Base-by-base conservation (phyloP, 2,329 filamentous ascomycete genomes). In the Fusarium poae region DNA sequence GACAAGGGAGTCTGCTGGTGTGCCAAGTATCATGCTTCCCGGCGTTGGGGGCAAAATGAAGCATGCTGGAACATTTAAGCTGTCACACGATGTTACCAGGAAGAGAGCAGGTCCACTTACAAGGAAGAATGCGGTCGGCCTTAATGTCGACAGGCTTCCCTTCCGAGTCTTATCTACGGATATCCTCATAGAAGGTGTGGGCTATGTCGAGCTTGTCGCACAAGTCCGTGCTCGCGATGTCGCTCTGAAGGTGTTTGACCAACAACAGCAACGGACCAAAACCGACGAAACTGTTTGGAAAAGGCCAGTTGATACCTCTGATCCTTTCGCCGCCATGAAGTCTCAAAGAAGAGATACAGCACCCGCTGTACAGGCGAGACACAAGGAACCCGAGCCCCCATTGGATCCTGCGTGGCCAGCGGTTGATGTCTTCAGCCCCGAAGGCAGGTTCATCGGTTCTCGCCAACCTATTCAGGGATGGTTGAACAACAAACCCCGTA, bases 161-260 rank as follows among this genome's bases (percentile, higher is more conserved):
- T 99, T 94, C 79, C 86, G 88, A 16, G 89, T 98, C 3, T 85
- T 96, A 63, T 89, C 91, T 11, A 86, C 91, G 1, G 97, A 99
- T 76, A 89, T 99, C 25, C 82, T 99, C 16, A 89, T 99, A 50
- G 95, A 98, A 77, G 94, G 96, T 3, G 91, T 94, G 27, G 96
- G 96, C 10, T 99, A 97, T 92, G 86, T 99, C 4, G 96, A 99
- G 79, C 79, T 99, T 40, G 90, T 89, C 1, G 90, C 90, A 5
- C 95, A 99, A 79, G 88, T 97, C 12, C 88, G 95, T 51, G 87
- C 84, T 18, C 86, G 79, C 74, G 82, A 85, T 60, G 45, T 75
- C 25, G 66, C 77, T 35, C 49, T 62, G 10, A 67, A 58, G 13
- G 23, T 37, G 30, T 29, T 68, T 25, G 30, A 58, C 32, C 59